Evolutionary conservation across 2,329 filamentous ascomycete genomes (phyloP), one percentile per base, ranked within the genome.

Genomic region (Fusarium sp.): DNA sequence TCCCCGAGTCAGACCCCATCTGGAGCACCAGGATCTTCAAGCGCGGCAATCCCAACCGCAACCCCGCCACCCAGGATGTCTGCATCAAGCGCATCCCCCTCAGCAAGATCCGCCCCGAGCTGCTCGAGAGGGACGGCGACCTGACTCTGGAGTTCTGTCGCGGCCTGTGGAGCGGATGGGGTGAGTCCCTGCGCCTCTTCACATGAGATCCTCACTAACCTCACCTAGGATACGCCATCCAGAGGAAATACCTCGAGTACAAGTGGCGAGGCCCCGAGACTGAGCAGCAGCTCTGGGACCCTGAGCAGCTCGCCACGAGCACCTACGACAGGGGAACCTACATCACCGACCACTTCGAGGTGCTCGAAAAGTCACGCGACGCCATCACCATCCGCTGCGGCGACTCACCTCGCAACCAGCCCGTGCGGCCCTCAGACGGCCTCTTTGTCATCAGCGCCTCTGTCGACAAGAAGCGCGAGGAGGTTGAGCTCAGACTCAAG

Each of bases 331-430:
- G 86, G 40, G 91, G 91, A 36, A 91, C 91, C 1, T 76, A 83
- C 41, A 87, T 93, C 61, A 91, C 89, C 4, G 90, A 93, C 76
- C 91, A 93, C 78, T 93, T 93, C 75, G 89, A 93, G 77, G 90
- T 93, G 0, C 81, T 93, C 1, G 87, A 90, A 56, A 91, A 91
- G 79, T 90, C 87, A 0, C 81, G 86, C 0, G 84, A 84, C 7
- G 82, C 85, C 11, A 90, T 93, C 63, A 84, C 89, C 1, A 84
- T 93, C 23, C 88, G 91, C 23, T 91, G 88, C 70, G 91, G 91
- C 15, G 91, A 90, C 66, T 88, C 88, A 2, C 91, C 91, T 0
- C 82, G 88, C 23, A 87, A 87, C 46, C 81, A 81, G 46, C 86
- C 82, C 1, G 84, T 87, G 2, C 84, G 91, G 8, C 82, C 84